Percentiles rank a stretch among this genome's conserved stretches.
phyloP scores from a whole-genome alignment of 129 eudicot species.

The Tagetes erecta region DNA sequence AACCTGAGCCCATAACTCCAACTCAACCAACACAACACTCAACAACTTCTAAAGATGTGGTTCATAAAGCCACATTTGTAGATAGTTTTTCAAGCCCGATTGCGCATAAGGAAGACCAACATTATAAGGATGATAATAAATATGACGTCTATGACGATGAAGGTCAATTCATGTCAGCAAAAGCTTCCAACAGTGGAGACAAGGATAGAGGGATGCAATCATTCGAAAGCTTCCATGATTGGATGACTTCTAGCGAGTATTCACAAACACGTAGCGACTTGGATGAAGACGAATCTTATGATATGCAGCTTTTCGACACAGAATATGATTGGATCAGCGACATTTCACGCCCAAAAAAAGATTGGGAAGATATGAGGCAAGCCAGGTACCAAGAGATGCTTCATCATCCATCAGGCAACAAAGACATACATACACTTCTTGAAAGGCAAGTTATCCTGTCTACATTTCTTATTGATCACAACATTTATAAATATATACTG shows the following conservation, averaged over 20 bases:
- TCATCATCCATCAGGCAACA: constrained; percentile 33
- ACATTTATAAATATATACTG: neutral
- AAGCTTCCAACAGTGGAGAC: constrained; percentile 6
- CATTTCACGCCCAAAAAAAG: constrained; percentile 78
- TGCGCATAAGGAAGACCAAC: constrained; percentile 23
- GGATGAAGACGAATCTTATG: constrained; percentile 50
- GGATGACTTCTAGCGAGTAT: constrained; percentile 48
- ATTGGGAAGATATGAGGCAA: constrained; percentile 83
- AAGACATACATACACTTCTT: constrained; percentile 66
- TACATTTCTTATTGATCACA: neutral
- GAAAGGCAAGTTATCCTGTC: constrained; percentile 47
- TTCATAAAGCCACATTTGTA: constrained; percentile 22
- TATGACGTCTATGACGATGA: constrained; percentile 32
- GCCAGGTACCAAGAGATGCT: constrained; percentile 80
- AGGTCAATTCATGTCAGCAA: constrained; percentile 34
- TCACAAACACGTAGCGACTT: constrained; percentile 51
- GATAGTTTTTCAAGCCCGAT: constrained; percentile 34
- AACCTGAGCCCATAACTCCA: constrained; percentile 18
- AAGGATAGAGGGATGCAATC: constrained; percentile 24
- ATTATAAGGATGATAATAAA: neutral
- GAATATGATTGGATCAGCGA: constrained; percentile 68
- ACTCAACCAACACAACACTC: constrained; percentile 27
- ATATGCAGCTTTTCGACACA: constrained; percentile 36
- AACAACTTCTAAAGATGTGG: constrained; percentile 13
- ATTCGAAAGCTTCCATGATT: constrained; percentile 35